Percentiles rank a stretch among this genome's conserved stretches.
Conservation (phyloP, 2,329 filamentous ascomycete species). For the Arthroderma sp. region DNA sequence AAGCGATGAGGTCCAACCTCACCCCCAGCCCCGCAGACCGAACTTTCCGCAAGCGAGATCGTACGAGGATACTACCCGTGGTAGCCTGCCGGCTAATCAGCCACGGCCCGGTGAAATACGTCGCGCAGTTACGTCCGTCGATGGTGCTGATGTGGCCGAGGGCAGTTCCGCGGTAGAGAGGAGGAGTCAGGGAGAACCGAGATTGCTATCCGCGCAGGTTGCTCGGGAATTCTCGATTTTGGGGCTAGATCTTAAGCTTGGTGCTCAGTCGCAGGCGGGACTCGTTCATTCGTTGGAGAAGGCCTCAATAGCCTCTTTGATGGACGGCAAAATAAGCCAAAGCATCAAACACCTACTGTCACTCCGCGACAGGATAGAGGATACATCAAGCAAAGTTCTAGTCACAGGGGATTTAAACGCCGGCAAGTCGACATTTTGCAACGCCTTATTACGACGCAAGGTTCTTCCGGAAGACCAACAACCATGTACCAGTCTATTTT, state of each 20-base stretch:
- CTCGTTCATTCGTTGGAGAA: slow-evolving; percentile 93
- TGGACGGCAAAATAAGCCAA: slow-evolving; percentile 88
- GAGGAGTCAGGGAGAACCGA: slow-evolving; percentile 53
- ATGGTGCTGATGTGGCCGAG: slow-evolving; percentile 49
- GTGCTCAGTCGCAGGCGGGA: slow-evolving; percentile 71
- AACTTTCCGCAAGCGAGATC: slow-evolving; percentile 25
- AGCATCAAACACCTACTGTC: slow-evolving; percentile 82
- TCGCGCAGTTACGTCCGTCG: slow-evolving; percentile 60
- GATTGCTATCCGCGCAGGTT: slow-evolving; percentile 81
- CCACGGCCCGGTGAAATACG: slow-evolving; percentile 43
- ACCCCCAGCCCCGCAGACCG: slow-evolving; percentile 19
- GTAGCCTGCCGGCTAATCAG: slow-evolving; percentile 16
- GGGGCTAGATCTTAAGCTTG: slow-evolving; percentile 87
- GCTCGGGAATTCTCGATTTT: slow-evolving; percentile 91
- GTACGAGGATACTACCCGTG: slow-evolving; percentile 14
- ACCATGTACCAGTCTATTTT: slow-evolving; percentile 96
- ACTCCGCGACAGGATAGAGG: slow-evolving; percentile 85
- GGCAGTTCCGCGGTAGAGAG: slow-evolving; percentile 59
- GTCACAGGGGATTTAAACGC: slow-evolving; percentile 94
- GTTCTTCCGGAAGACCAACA: slow-evolving; percentile 93
- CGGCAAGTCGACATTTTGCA: slow-evolving; percentile 97
- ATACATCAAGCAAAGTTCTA: slow-evolving; percentile 91
- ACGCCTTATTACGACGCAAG: slow-evolving; percentile 84
- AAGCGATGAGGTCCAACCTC: slow-evolving; percentile 15
- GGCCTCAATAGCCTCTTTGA: slow-evolving; percentile 70